phyloP scores from a whole-genome alignment of 2,329 filamentous ascomycete genomes.

The Ascochyta clinopodiicola region DNA sequence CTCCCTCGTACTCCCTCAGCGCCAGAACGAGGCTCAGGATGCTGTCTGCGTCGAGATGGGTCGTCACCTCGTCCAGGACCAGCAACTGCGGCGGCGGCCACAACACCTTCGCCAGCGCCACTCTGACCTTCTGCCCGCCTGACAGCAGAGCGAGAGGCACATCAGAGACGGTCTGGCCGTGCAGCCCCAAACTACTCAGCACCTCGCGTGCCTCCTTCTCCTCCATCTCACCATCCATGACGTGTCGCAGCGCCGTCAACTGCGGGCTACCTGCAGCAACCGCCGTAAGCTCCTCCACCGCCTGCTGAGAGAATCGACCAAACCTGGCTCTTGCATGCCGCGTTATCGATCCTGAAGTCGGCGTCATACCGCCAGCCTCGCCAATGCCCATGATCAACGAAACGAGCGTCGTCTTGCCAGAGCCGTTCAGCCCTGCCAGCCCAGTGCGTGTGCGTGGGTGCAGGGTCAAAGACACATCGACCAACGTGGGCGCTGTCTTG shows the following conservation, averaged over 20 bases:
- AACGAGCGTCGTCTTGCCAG: conserved; percentile 81
- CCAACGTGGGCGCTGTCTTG: conserved; percentile 58
- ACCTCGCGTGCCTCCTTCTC: conserved; percentile 74
- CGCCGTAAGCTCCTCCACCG: conserved; percentile 71
- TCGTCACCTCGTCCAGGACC: conserved; percentile 81
- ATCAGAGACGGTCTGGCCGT: conserved; percentile 74
- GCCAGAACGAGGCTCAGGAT: conserved; percentile 74
- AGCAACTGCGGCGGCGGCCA: conserved; percentile 74
- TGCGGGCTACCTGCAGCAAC: conserved; percentile 59
- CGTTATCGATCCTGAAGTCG: conserved; percentile 67
- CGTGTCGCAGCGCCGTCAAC: conserved; percentile 69
- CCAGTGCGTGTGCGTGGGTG: conserved; percentile 77
- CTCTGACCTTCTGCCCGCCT: conserved; percentile 73
- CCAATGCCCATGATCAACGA: conserved; percentile 68
- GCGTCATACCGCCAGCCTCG: conserved; percentile 49
- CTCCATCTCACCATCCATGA: conserved; percentile 62
- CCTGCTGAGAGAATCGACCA: conserved; percentile 82
- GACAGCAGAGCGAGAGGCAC: conserved; percentile 76
- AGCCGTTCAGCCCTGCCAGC: conserved; percentile 79
- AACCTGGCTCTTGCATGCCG: conserved; percentile 73
- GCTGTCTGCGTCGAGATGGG: conserved; percentile 83
- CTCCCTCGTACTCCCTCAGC: conserved; percentile 72
- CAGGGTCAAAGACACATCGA: conserved; percentile 71
- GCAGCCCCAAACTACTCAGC: conserved; percentile 72
- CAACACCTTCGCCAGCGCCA: conserved; percentile 72